A percentile compares a stretch with the other conserved stretches of the same genome.
Evolutionary conservation across 768 basidiomycete genomes (phyloP).

Genomic region (Dentipellis fragilis): DNA sequence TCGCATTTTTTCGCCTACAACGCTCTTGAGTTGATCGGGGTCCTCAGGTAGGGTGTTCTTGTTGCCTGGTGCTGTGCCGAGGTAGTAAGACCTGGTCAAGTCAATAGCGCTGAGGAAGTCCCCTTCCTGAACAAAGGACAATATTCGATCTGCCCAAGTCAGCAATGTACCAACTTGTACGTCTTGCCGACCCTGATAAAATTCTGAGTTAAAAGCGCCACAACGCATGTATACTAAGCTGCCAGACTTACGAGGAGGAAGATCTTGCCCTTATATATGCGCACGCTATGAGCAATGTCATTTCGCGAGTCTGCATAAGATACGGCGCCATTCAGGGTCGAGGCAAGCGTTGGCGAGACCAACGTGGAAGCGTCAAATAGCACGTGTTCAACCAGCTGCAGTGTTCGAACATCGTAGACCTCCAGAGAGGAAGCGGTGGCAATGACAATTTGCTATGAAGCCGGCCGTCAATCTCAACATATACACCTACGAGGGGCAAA

Average conservation of each 20-base stretch:
- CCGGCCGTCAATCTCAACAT: neutral
- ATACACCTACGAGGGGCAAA: neutral
- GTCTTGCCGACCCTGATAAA: conserved; percentile 47
- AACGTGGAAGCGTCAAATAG: conserved; percentile 47
- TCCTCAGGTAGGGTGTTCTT: conserved; percentile 76
- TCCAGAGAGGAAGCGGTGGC: conserved; percentile 48
- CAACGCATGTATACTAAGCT: neutral
- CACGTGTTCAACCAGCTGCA: conserved; percentile 52
- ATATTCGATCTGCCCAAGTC: conserved; percentile 91
- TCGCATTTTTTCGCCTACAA: conserved; percentile 67
- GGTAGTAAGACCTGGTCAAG: conserved; percentile 72
- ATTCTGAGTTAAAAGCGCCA: conserved; percentile 5
- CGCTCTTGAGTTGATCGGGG: conserved; percentile 38
- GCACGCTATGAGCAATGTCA: conserved; percentile 60
- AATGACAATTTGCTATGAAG: conserved; percentile 54
- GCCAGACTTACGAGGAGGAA: conserved; percentile 67
- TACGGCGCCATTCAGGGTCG: conserved; percentile 35
- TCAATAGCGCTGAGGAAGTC: conserved; percentile 90
- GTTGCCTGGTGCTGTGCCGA: conserved; percentile 74
- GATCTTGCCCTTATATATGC: conserved; percentile 82
- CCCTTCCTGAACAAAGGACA: conserved; percentile 73
- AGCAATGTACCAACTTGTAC: conserved; percentile 77
- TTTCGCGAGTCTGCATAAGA: conserved; percentile 39
- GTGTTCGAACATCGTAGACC: conserved; percentile 56
- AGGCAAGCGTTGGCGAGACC: conserved; percentile 40